These are phyloP conservation scores for Pseudohyphozyma bogoriensis DNA, from an alignment of 768 basidiomycete species.

Conservation along the genomic window DNA sequence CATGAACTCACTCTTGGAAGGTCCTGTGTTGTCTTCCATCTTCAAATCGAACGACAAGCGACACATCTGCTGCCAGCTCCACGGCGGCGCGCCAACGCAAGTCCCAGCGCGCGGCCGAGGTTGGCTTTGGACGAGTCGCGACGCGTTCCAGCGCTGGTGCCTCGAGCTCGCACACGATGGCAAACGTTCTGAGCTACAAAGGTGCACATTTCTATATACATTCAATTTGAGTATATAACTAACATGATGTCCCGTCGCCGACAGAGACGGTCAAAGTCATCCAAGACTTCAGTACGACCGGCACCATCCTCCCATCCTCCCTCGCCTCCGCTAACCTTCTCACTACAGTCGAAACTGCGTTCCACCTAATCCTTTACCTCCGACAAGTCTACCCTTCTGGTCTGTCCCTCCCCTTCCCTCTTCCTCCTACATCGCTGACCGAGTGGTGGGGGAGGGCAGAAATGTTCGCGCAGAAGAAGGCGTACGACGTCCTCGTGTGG, in stretches of 20 bases:
- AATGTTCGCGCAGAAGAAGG: conserved; percentile 79
- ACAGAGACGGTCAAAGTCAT: conserved; percentile 29
- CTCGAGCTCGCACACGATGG: too few species aligned
- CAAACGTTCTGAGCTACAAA: conserved; percentile 3
- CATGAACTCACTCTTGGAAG: too few species aligned
- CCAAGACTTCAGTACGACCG: conserved; percentile 28
- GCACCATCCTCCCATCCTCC: not conserved
- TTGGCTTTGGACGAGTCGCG: too few species aligned
- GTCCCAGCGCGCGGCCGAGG: too few species aligned
- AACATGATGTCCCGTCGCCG: not conserved
- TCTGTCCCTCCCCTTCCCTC: not conserved
- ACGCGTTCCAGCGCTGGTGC: too few species aligned
- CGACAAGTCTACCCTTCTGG: conserved; percentile 74
- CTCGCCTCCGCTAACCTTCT: not conserved
- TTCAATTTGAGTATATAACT: rapidly evolving
- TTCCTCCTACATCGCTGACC: not conserved
- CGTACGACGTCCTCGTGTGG: conserved; percentile 69
- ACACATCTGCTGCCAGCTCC: too few species aligned
- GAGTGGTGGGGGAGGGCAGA: conserved; percentile 41
- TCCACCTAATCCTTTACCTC: conserved; percentile 83
- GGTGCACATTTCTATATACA: not conserved
- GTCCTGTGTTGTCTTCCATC: too few species aligned
- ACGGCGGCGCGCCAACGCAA: too few species aligned
- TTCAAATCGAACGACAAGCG: too few species aligned
- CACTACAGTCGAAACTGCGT: conserved; percentile 76